Evolutionary conservation across 2,329 filamentous ascomycete genomes (phyloP).

Genomic region (Parastagonospora avenae): DNA sequence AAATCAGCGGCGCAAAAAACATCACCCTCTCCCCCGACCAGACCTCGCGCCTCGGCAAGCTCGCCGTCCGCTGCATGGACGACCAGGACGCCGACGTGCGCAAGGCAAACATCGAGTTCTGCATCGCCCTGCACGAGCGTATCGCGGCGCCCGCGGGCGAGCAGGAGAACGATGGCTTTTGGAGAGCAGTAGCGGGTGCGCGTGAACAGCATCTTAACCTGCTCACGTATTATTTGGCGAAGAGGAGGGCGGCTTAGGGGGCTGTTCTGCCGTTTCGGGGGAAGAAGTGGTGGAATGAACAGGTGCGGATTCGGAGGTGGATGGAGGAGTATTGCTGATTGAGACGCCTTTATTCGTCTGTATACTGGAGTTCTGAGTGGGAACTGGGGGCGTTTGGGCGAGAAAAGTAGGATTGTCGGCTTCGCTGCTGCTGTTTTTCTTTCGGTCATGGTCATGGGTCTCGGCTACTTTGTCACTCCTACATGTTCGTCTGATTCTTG

Average conservation of each 20-base stretch:
- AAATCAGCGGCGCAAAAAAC: constrained; percentile 40
- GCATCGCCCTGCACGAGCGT: constrained; percentile 68
- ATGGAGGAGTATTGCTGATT: not conserved
- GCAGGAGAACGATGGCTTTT: constrained; percentile 60
- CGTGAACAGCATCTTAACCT: constrained; percentile 76
- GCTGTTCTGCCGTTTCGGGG: constrained; percentile 11
- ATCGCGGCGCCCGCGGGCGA: constrained; percentile 37
- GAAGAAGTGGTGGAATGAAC: constrained; percentile 1
- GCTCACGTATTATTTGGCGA: constrained; percentile 79
- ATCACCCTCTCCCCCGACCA: constrained; percentile 38
- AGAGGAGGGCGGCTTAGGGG: constrained; percentile 34
- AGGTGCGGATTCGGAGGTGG: not conserved
- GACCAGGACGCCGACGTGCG: constrained; percentile 49
- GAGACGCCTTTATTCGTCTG: not conserved
- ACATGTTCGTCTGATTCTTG: too few species aligned
- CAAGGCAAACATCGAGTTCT: constrained; percentile 81
- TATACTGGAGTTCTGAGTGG: not conserved
- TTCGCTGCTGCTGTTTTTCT: not conserved
- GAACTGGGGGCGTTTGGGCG: not conserved
- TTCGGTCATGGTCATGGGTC: not conserved
- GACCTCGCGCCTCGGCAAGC: constrained; percentile 43
- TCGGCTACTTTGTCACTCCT: not conserved
- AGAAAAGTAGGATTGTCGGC: not conserved
- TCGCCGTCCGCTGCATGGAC: constrained; percentile 47
- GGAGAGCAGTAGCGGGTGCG: constrained; percentile 67